Conservation (phyloP, 2,329 filamentous ascomycete species). For the Verticillium klebahnii region DNA sequence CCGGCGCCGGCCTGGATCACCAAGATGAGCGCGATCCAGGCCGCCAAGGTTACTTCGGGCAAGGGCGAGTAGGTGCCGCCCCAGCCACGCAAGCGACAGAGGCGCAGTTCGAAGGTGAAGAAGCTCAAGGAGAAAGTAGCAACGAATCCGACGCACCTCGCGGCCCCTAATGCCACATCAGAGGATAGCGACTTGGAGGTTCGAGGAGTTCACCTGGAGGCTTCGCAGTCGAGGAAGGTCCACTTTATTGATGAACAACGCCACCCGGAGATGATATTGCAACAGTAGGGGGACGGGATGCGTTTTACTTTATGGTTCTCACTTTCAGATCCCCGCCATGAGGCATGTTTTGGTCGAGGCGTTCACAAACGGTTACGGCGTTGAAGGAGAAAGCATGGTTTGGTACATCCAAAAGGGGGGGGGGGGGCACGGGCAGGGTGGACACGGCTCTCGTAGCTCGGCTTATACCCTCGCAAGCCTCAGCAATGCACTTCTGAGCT, state of each 20-base stretch:
- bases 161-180: not conserved
- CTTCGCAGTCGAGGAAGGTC: not conserved
- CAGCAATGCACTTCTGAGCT: not conserved
- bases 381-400: not conserved
- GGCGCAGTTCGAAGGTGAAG: not conserved
- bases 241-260: not conserved
- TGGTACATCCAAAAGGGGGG: not conserved
- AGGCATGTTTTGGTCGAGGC: not conserved
- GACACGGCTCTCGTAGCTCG: not conserved
- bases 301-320: not conserved
- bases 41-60: slow-evolving; percentile 74
- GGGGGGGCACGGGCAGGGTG: not conserved
- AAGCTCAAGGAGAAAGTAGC: not conserved
- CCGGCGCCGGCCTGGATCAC: slow-evolving; percentile 85
- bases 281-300: not conserved
- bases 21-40: slow-evolving; percentile 96
- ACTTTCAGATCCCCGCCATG: not conserved
- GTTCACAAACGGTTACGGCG: not conserved
- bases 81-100: not conserved
- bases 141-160: not conserved
- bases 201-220: not conserved
- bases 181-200: not conserved
- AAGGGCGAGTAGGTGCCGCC: slow-evolving; percentile 44
- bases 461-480: not conserved
- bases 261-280: not conserved